Evolutionary conservation across 2,329 filamentous ascomycete genomes (phyloP), one percentile per base, ranked within the genome.

Genomic region (Teratosphaeriaceae sp.): DNA sequence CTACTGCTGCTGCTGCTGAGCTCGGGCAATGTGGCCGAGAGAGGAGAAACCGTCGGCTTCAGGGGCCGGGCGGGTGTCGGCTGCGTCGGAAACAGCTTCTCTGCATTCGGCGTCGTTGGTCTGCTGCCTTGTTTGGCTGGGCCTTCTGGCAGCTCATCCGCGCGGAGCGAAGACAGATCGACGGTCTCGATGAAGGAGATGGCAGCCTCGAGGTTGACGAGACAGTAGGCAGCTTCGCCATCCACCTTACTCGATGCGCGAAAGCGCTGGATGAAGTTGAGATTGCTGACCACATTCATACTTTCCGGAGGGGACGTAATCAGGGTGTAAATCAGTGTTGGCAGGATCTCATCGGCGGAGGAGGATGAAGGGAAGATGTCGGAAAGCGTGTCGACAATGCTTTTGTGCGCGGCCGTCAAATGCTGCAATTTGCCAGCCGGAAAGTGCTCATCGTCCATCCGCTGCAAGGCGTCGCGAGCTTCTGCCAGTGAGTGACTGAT

Each of bases 141-240:
- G 0, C 84, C 80, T 33, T 82, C 80, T 13, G 79, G 82, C 15
- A 56, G 49, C 38, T 94, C 88, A 51, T 95, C 86, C 5, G 83
- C 83, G 40, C 88, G 80, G 5, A 98, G 71, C 20, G 85, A 95
- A 5, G 89, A 86, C 19, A 98, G 74, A 62, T 98, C 92, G 21
- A 98, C 92, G 0, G 89, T 97, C 58, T 97, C 86, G 12, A 98
- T 71, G 58, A 98, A 98, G 40, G 85, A 89, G 43, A 97, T 88
- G 45, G 90, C 85, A 15, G 92, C 92, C 65, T 98, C 92, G 1
- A 98, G 75, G 54, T 95, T 98, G 30, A 94, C 96, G 44, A 98
- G 72, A 59, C 92, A 97, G 64, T 98, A 98, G 1, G 92, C 89
- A 11, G 89, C 85, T 65, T 98, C 92, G 13, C 92, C 92, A 44